Evolutionary conservation across 306 rosid species (phyloP).

Genomic region (Malus sieversii): DNA sequence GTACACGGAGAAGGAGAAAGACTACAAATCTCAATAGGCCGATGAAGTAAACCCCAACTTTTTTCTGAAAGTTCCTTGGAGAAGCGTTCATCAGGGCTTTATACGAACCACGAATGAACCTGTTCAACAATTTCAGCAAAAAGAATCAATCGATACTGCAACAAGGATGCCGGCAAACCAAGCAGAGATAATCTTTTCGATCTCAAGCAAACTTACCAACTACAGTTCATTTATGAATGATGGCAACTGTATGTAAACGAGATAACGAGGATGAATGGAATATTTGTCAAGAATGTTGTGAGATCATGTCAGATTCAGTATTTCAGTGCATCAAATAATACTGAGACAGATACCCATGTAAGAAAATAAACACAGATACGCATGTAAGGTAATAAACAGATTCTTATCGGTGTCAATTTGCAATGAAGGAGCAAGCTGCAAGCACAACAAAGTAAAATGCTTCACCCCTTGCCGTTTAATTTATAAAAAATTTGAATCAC

Average conservation of each 20-base stretch:
- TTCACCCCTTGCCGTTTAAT: neutral
- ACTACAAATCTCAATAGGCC: conserved; percentile 4
- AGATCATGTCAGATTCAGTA: neutral
- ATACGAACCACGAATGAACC: conserved; percentile 94
- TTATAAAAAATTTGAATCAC: neutral
- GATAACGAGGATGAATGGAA: neutral
- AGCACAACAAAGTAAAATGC: neutral
- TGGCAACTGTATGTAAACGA: no score
- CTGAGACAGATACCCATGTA: neutral
- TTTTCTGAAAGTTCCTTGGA: neutral
- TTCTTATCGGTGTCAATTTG: neutral
- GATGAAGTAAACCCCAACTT: neutral
- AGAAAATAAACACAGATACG: neutral
- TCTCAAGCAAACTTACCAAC: neutral
- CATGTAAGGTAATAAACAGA: neutral
- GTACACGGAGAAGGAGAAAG: neutral
- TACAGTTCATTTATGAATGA: neutral
- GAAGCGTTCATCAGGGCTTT: conserved; percentile 47
- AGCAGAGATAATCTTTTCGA: neutral
- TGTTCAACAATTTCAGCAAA: conserved; percentile 24
- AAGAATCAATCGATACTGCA: neutral
- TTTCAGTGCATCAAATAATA: neutral
- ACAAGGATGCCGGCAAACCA: conserved; percentile 9
- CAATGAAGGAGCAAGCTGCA: neutral
- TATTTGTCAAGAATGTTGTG: neutral